Conservation (phyloP, 164 flowering plant species). For the Santalum album region DNA sequence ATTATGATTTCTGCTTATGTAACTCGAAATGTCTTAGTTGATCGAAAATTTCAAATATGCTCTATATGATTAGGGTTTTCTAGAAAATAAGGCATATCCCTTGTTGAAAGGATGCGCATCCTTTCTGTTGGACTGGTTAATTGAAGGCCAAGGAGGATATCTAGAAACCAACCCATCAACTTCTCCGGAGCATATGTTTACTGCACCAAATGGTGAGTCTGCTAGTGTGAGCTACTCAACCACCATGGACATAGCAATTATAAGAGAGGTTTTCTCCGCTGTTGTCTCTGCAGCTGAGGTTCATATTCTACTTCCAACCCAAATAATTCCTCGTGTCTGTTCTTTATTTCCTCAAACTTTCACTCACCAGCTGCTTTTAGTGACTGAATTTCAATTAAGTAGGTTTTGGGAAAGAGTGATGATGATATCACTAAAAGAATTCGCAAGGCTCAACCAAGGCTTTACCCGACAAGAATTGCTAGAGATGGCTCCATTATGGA, state of each 20-base stretch:
- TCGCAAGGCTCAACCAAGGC: conserved; percentile 45
- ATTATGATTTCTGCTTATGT: neutral
- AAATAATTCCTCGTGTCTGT: neutral
- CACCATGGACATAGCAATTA: conserved; percentile 91
- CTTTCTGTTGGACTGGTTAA: conserved; percentile 88
- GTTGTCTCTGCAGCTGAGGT: conserved; percentile 83
- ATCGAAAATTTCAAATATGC: conserved; percentile 9
- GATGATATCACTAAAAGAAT: conserved; percentile 48
- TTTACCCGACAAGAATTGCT: conserved; percentile 60
- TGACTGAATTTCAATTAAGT: conserved; percentile 8
- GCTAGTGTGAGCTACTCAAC: conserved; percentile 94
- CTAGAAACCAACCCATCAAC: conserved; percentile 94
- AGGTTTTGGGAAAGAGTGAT: conserved; percentile 63
- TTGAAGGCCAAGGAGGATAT: conserved; percentile 61
- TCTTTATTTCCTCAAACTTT: neutral
- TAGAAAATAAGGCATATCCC: conserved; percentile 72
- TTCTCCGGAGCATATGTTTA: conserved; percentile 86
- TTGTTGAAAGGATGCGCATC: conserved; percentile 68
- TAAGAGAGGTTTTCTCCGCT: conserved; percentile 63
- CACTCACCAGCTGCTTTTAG: neutral
- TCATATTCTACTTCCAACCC: neutral
- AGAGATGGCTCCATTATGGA: conserved; percentile 91
- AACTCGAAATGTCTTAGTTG: neutral
- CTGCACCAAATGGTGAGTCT: conserved; percentile 75
- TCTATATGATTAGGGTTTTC: conserved; percentile 42